phyloP scores from a whole-genome alignment of 306 rosid genomes.

The Cicer pinnatifidum region DNA sequence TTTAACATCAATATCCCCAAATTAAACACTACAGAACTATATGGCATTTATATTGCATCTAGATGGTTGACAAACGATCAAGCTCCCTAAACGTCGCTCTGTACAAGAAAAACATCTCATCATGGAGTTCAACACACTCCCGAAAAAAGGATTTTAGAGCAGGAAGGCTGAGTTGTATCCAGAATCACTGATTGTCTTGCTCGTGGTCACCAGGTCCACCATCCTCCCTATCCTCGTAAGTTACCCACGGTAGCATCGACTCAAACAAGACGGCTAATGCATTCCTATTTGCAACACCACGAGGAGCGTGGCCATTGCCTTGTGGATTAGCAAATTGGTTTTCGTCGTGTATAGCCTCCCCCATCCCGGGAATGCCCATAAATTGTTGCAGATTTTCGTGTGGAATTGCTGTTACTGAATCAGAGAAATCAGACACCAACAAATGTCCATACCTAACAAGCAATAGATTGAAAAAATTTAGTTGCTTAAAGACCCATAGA shows the following conservation, averaged over 20 bases:
- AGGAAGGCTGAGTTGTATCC: conserved; percentile 34
- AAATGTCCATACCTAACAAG: conserved; percentile 82
- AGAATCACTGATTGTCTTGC: conserved; percentile 51
- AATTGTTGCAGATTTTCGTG: conserved; percentile 84
- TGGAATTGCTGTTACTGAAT: conserved; percentile 72
- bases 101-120: conserved; percentile 48
- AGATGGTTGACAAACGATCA: conserved; percentile 32
- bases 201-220: conserved; percentile 48
- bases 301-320: conserved; percentile 60
- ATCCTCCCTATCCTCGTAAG: conserved; percentile 61
- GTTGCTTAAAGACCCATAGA: conserved; percentile 18
- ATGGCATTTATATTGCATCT: conserved; percentile 23
- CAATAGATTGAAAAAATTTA: conserved; percentile 36
- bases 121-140: conserved; percentile 27
- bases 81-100: conserved; percentile 43
- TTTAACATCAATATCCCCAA: conserved; percentile 35
- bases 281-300: conserved; percentile 68
- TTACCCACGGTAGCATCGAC: conserved; percentile 94
- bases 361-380: conserved; percentile 68
- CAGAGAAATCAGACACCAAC: conserved; percentile 88
- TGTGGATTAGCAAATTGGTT: conserved; percentile 59
- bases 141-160: conserved; percentile 9
- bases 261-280: conserved; percentile 83
- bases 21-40: conserved; percentile 42
- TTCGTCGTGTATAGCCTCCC: conserved; percentile 58